These are phyloP conservation scores for Trichoderma arundinaceum DNA, from an alignment of 2,329 filamentous ascomycete genomes.

Conservation along the genomic window DNA sequence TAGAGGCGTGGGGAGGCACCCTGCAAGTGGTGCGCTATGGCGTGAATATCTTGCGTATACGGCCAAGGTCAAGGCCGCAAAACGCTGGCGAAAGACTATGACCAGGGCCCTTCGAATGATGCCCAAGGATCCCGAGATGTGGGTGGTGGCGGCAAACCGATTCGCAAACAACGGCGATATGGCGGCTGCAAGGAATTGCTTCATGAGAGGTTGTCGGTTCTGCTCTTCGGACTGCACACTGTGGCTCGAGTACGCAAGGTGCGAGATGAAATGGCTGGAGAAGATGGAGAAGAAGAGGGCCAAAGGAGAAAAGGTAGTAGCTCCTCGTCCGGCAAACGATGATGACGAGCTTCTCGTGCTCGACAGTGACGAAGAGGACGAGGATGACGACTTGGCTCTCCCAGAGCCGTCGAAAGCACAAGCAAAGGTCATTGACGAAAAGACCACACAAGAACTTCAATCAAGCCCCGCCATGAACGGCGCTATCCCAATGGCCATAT, in stretches of 20 bases:
- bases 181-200: constrained; percentile 80
- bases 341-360: constrained; percentile 53
- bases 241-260: constrained; percentile 88
- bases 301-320: constrained; percentile 47
- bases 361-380: constrained; percentile 54
- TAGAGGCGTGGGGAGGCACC: constrained; percentile 81
- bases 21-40: constrained; percentile 82
- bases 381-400: constrained; percentile 50
- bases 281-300: constrained; percentile 76
- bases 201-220: constrained; percentile 87
- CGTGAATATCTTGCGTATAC: constrained; percentile 87
- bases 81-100: constrained; percentile 68
- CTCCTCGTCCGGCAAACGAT: constrained; percentile 56
- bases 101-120: constrained; percentile 80
- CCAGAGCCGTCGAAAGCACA: constrained; percentile 52
- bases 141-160: constrained; percentile 82
- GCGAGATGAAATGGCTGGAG: constrained; percentile 90
- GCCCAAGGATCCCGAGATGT: constrained; percentile 80
- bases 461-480: constrained; percentile 85
- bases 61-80: constrained; percentile 68
- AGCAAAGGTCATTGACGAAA: constrained; percentile 54
- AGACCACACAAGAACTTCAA: constrained; percentile 60
- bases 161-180: constrained; percentile 85
- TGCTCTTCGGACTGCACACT: constrained; percentile 75
- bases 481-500: constrained; percentile 92